Evolutionary conservation across 176 grass and related monocot genomes (phyloP).

Genomic region (Dendrocalamus sinicus): DNA sequence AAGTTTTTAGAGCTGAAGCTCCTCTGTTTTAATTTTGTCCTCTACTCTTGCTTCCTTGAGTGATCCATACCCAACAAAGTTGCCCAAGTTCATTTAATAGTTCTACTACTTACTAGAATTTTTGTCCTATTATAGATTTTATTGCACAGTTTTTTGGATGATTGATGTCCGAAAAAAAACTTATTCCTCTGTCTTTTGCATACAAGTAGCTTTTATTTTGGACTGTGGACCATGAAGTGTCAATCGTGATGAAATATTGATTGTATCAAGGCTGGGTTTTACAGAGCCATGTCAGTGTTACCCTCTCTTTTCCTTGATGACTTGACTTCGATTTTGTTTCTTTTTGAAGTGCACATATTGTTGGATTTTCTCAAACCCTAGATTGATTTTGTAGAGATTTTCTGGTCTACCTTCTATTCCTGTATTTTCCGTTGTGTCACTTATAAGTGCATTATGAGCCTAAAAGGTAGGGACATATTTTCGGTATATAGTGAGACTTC

Average conservation of each 20-base stretch:
- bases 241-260: neutral
- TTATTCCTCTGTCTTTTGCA: neutral
- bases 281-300: neutral
- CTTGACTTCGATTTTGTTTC: neutral
- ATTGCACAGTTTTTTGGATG: neutral
- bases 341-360: neutral
- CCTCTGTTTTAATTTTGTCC: too few relatives aligned
- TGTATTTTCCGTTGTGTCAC: too few relatives aligned
- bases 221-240: neutral
- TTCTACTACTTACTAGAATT: neutral
- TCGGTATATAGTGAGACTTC: too few relatives aligned
- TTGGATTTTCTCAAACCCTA: too few relatives aligned
- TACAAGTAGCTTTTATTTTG: neutral
- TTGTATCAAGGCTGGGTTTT: neutral
- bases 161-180: neutral
- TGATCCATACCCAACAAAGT: too few relatives aligned
- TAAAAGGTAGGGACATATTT: too few relatives aligned
- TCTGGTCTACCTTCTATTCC: too few relatives aligned
- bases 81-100: neutral
- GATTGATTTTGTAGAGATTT: too few relatives aligned
- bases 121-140: neutral
- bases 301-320: neutral
- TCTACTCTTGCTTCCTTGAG: too few relatives aligned
- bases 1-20: too few relatives aligned
- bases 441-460: too few relatives aligned